A percentile compares a stretch with the other conserved stretches of the same genome.
phyloP scores from a whole-genome alignment of 129 eudicot species.

The Chrysanthemum seticuspe region DNA sequence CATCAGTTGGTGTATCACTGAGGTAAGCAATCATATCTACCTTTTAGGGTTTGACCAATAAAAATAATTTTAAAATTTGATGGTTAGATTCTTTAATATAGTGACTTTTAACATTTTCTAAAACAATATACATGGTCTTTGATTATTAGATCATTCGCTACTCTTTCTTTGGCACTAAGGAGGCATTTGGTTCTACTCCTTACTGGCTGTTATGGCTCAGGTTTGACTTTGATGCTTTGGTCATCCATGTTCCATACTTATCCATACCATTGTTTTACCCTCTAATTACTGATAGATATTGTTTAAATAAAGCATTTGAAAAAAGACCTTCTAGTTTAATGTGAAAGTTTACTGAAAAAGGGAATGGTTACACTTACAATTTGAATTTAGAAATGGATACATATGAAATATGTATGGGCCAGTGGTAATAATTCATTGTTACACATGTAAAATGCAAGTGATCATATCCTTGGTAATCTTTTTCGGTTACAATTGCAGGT shows the following conservation, averaged over 20 bases:
- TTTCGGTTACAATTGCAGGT: constrained; percentile 47
- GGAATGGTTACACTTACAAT: not conserved
- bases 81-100: not conserved
- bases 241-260: not conserved
- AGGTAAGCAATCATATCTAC: constrained; percentile 38
- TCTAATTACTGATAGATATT: not conserved
- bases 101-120: not conserved
- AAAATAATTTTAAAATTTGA: too few species aligned
- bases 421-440: not conserved
- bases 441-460: constrained; percentile 4
- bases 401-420: not conserved
- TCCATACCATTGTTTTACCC: not conserved
- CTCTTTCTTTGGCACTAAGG: constrained; percentile 92
- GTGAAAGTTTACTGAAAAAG: not conserved
- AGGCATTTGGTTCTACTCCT: constrained; percentile 80
- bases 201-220: constrained; percentile 91
- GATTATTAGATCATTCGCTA: constrained; percentile 64
- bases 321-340: not conserved
- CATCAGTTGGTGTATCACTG: constrained; percentile 91
- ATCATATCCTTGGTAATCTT: constrained; percentile 5
- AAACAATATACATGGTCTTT: constrained; percentile 8
- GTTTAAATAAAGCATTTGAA: not conserved
- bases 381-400: not conserved
- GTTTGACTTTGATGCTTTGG: constrained; percentile 34
- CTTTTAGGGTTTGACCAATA: too few species aligned